Percentiles rank a stretch among this genome's conserved stretches.
Evolutionary conservation across 306 rosid genomes (phyloP).

Genomic region (Canavalia ensiformis): DNA sequence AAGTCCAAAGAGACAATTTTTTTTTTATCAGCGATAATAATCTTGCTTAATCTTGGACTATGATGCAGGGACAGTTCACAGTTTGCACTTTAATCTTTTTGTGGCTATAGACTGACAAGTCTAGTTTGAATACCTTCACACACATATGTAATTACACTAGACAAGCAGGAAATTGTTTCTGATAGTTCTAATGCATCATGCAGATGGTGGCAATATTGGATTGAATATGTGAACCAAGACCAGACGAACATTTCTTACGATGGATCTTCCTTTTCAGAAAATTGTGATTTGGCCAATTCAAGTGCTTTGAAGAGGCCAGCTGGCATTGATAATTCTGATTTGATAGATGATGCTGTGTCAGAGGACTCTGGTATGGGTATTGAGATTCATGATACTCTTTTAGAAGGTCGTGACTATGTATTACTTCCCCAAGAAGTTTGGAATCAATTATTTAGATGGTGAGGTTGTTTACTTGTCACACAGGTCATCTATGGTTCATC

Average conservation of each 20-base stretch:
- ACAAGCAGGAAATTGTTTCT: constrained; percentile 34
- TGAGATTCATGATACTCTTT: constrained; percentile 82
- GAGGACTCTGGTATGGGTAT: constrained; percentile 66
- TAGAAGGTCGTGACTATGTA: constrained; percentile 97
- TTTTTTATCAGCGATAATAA: background rate
- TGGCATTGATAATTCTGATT: constrained; percentile 87
- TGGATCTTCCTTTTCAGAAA: constrained; percentile 73
- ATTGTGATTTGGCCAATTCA: constrained; percentile 70
- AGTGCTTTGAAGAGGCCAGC: constrained; percentile 74
- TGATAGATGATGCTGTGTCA: constrained; percentile 70
- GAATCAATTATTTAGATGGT: constrained; percentile 83
- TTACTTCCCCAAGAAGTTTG: constrained; percentile 94
- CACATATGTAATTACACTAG: constrained; percentile 15
- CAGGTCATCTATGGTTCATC: constrained; percentile 41
- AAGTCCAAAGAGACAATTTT: constrained; percentile 14
- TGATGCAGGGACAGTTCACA: background rate
- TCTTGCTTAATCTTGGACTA: constrained; percentile 17
- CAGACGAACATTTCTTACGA: constrained; percentile 74
- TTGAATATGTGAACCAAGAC: constrained; percentile 95
- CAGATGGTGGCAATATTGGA: constrained; percentile 99
- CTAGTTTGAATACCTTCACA: constrained; percentile 38
- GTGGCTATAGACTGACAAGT: constrained; percentile 41
- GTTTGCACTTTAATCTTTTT: constrained; percentile 13
- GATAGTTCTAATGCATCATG: constrained; percentile 50
- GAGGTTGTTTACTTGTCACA: constrained; percentile 47